Evolutionary conservation across 2,329 filamentous ascomycete species (phyloP).

Genomic region (Penicillium digitatum): DNA sequence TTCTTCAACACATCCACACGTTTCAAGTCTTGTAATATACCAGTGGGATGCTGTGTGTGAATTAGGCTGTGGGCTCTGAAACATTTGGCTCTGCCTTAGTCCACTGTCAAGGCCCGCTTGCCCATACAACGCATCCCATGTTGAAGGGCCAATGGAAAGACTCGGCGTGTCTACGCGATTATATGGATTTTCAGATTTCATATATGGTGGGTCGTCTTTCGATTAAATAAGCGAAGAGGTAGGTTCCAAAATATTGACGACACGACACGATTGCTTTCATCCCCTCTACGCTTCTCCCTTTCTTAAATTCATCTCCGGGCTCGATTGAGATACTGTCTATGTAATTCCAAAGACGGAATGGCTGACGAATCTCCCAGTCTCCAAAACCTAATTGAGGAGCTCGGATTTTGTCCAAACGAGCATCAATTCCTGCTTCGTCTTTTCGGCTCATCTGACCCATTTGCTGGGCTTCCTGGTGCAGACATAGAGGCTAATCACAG

Average conservation of each 20-base stretch:
- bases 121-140: neutral
- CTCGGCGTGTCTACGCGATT: neutral
- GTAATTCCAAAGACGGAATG: neutral
- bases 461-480: neutral
- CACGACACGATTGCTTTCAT: neutral
- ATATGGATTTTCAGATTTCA: neutral
- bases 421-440: slow-evolving; percentile 1
- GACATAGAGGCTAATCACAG: neutral
- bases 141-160: neutral
- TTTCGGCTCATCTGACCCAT: neutral
- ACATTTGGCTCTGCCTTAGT: neutral
- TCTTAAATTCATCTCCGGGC: neutral
- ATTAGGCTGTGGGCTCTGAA: neutral
- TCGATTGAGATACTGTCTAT: neutral
- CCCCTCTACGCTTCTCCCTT: neutral
- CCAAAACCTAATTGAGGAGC: neutral
- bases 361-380: neutral
- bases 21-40: neutral
- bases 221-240: neutral
- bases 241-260: neutral
- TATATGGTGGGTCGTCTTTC: neutral
- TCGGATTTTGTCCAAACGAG: neutral
- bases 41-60: neutral
- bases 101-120: neutral
- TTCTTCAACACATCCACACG: neutral